These are phyloP conservation scores for Corynespora cassiicola DNA, from an alignment of 2,329 filamentous ascomycete species.

Conservation along the genomic window DNA sequence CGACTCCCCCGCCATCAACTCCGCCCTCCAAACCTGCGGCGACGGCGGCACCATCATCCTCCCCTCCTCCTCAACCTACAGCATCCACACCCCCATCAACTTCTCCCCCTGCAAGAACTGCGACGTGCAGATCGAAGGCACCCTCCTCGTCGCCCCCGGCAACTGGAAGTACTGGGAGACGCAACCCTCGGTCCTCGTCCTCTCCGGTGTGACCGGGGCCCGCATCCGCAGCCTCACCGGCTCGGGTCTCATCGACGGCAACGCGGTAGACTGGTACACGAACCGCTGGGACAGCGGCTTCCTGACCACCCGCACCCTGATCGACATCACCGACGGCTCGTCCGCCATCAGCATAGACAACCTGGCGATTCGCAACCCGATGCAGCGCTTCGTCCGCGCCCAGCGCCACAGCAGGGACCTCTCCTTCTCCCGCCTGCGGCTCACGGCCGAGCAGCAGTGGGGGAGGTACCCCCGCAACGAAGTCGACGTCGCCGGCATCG, in stretches of 20 bases:
- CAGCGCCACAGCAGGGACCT: slow-evolving; percentile 46
- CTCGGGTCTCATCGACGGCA: slow-evolving; percentile 54
- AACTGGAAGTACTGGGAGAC: slow-evolving; percentile 51
- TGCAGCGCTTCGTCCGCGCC: slow-evolving; percentile 51
- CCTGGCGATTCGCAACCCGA: slow-evolving; percentile 51
- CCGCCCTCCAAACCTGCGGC: slow-evolving; percentile 50
- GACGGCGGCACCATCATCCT: slow-evolving; percentile 54
- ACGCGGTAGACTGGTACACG: slow-evolving; percentile 48
- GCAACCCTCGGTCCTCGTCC: slow-evolving; percentile 48
- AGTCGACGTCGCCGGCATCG: slow-evolving; percentile 49
- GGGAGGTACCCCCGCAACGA: slow-evolving; percentile 43
- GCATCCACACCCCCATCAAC: slow-evolving; percentile 49
- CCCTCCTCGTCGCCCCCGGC: slow-evolving; percentile 44
- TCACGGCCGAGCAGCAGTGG: slow-evolving; percentile 2
- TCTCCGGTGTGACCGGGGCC: slow-evolving; percentile 45
- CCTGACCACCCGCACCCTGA: slow-evolving; percentile 43
- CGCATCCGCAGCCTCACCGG: slow-evolving; percentile 51
- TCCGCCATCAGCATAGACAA: slow-evolving; percentile 45
- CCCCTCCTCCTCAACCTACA: slow-evolving; percentile 49
- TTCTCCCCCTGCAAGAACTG: slow-evolving; percentile 51
- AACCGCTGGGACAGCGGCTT: not conserved
- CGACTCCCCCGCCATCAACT: slow-evolving; percentile 52
- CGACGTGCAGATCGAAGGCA: slow-evolving; percentile 54
- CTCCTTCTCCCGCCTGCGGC: slow-evolving; percentile 40
- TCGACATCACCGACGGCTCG: slow-evolving; percentile 48